Evolutionary conservation across 2,329 filamentous ascomycete species (phyloP).

Genomic region (Penicillium glabrum): DNA sequence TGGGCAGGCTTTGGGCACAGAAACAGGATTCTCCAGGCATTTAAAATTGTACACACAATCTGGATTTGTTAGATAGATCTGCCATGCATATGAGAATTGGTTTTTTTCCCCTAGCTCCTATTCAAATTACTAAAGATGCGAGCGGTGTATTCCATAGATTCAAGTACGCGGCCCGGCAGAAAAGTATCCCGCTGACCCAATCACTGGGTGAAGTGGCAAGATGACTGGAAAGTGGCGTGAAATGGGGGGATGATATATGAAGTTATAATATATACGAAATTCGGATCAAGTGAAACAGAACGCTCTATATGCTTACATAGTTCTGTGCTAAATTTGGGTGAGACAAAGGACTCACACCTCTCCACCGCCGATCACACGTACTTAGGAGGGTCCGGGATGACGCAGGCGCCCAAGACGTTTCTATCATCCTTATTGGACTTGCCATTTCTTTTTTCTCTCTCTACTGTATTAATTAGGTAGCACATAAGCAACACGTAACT

Average conservation of each 20-base stretch:
- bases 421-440: neutral
- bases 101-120: neutral
- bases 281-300: neutral
- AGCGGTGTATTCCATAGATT: neutral
- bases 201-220: neutral
- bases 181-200: neutral
- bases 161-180: neutral
- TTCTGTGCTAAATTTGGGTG: slow-evolving; percentile 16
- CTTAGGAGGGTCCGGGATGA: neutral
- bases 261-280: neutral
- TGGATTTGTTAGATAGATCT: neutral
- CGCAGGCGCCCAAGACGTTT: neutral
- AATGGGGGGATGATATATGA: no score
- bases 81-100: neutral
- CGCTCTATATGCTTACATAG: neutral
- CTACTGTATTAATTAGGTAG: neutral
- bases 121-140: neutral
- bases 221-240: neutral
- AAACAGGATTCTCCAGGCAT: neutral
- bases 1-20: neutral
- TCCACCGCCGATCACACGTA: slow-evolving; percentile 12
- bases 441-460: neutral
- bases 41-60: neutral
- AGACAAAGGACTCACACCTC: neutral
- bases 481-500: neutral